Evolutionary conservation across 129 eudicot genomes (phyloP).

Genomic region (Calendula officinalis): DNA sequence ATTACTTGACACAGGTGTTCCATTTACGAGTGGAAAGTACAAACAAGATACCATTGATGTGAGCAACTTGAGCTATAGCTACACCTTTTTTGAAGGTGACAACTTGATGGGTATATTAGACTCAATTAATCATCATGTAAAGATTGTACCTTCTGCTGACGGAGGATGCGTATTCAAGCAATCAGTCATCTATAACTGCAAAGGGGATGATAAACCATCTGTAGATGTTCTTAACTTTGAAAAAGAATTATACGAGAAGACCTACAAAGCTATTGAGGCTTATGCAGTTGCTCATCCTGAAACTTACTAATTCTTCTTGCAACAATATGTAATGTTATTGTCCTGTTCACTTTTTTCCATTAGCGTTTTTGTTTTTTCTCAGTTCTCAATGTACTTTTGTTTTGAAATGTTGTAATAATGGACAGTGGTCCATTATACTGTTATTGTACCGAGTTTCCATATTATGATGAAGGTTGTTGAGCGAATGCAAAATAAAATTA

Average conservation of each 20-base stretch:
- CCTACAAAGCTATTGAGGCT: slow-evolving; percentile 7
- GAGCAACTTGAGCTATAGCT: slow-evolving; percentile 1
- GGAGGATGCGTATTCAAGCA: slow-evolving; percentile 14
- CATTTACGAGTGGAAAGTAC: not conserved
- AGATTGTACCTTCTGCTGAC: slow-evolving; percentile 6
- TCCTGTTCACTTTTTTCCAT: too few species aligned
- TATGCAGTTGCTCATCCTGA: slow-evolving; percentile 5
- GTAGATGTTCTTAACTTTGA: slow-evolving; percentile 6
- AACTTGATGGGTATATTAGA: slow-evolving; percentile 11
- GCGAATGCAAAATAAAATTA: too few species aligned
- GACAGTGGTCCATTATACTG: too few species aligned
- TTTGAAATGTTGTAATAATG: too few species aligned
- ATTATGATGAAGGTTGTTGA: too few species aligned
- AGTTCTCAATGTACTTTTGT: too few species aligned
- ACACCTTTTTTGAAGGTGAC: slow-evolving; percentile 3
- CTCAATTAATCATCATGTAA: not conserved
- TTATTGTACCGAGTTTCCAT: too few species aligned
- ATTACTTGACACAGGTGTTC: not conserved
- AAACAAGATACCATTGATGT: slow-evolving; percentile 3
- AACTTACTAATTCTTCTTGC: not conserved
- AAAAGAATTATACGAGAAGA: slow-evolving; percentile 7
- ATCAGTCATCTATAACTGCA: not conserved
- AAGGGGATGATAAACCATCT: slow-evolving; percentile 13
- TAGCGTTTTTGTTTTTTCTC: too few species aligned
- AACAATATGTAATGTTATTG: too few species aligned